Base-by-base conservation (phyloP, 768 basidiomycete genomes). In the Suillus subluteus region DNA sequence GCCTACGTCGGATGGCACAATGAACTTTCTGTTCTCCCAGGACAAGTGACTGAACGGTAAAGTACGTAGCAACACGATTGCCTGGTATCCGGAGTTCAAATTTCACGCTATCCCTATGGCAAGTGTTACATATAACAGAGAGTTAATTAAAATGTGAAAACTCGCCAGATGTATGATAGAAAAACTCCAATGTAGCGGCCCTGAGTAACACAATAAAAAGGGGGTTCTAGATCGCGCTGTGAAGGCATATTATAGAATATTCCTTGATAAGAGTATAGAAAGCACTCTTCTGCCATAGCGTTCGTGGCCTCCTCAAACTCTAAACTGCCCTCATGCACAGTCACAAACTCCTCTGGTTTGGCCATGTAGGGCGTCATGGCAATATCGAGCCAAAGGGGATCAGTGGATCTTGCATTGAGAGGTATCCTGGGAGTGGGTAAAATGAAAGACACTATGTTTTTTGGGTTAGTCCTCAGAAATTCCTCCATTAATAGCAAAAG, bases 361-460 rank as follows among this genome's bases (percentile, higher is more conserved):
- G 30, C 18, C 54, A 55, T 55, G 54, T 55, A 55, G 54, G 54
- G 54, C 1, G 4, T 55, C 2, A 2, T 55, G 9, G 54, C 32
- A 12, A 55, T 32, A 21, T 16, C 7, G 30, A 55, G 8, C 30
- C 54, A 55, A 55, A 55, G 54, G 16, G 54, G 54, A 21, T 55
- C 9, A 3, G 23, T 5, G 12, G 48, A 50, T 50, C 48, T 9
- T 23, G 4, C 48, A 23, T 50, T 50, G 48, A 50, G 48, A 50
- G 48, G n/a, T 50, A 50, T 23, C 48, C 48, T 50, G 48, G 48
- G 48, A 50, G 48, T 50, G 48, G 48, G 48, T 48, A 4, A 48
- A 48, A 48, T 8, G 9, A 26, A 26, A 26, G 26, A 26, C 11
- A 4, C n/a, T n/a, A 11, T 48, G 3, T 11, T 46, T 48, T 48